phyloP scores from a whole-genome alignment of 2,329 filamentous ascomycete genomes.

The Claviceps digitariae region DNA sequence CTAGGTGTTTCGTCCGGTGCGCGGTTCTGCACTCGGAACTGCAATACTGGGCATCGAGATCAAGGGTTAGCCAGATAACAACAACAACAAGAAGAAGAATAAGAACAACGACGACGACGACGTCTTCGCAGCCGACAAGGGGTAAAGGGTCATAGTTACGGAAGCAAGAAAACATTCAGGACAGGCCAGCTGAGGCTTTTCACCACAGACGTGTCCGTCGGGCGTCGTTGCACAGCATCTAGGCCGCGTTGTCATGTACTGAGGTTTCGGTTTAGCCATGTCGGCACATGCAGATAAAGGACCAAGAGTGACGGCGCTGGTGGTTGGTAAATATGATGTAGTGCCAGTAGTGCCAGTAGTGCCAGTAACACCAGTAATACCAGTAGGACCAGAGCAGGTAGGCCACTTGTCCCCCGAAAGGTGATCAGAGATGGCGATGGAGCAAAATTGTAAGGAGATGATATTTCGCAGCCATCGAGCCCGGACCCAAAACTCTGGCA shows the following conservation, averaged over 20 bases:
- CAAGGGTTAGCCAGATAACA: neutral
- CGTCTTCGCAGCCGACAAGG: neutral
- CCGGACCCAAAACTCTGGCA: neutral
- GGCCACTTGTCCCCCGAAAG: too few relatives aligned
- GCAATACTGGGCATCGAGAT: neutral
- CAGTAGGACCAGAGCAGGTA: too few relatives aligned
- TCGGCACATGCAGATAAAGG: neutral
- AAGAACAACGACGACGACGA: neutral
- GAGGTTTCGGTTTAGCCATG: neutral
- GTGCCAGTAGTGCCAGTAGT: neutral
- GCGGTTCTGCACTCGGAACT: neutral
- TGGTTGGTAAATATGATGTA: neutral
- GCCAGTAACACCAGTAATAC: too few relatives aligned
- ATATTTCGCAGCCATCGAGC: neutral
- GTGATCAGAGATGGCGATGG: neutral
- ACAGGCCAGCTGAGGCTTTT: neutral
- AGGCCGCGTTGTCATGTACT: neutral
- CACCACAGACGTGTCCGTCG: neutral
- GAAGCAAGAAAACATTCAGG: neutral
- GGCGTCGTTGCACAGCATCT: neutral
- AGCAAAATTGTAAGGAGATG: neutral
- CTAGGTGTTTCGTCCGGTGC: neutral
- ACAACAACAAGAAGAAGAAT: neutral
- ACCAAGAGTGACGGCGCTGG: neutral
- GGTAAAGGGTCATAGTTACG: neutral